Conservation (phyloP, 345 rosid species). For the Eucalyptus caleyi region DNA sequence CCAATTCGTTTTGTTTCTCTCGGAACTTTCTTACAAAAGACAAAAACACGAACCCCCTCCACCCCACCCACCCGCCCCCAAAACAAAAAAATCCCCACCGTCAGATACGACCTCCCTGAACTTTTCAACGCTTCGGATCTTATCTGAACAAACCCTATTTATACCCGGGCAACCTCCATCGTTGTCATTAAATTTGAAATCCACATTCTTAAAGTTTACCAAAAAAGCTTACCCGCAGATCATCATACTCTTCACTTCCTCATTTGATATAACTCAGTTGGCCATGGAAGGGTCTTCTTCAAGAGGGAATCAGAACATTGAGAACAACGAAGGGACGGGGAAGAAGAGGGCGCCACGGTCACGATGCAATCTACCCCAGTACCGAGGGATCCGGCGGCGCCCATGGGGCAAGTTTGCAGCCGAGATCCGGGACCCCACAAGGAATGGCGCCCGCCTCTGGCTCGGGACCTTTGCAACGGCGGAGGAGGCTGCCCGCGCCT, state of each 20-base stretch:
- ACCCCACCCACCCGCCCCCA: too few relatives aligned
- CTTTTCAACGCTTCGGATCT: background rate
- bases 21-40: background rate
- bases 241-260: background rate
- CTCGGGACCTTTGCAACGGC: constrained; percentile 51
- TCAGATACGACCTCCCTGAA: background rate
- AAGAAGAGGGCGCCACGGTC: background rate
- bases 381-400: constrained; percentile 58
- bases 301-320: background rate
- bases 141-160: background rate
- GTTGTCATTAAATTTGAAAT: background rate
- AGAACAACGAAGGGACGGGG: background rate
- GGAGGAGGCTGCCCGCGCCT: constrained; percentile 53
- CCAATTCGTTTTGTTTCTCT: background rate
- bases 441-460: constrained; percentile 62
- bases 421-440: constrained; percentile 69
- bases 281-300: background rate
- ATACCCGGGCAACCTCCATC: background rate
- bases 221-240: background rate
- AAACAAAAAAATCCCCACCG: background rate
- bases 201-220: background rate
- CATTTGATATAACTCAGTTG: background rate
- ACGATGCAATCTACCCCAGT: constrained; percentile 14
- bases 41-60: background rate
- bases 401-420: constrained; percentile 88